Base-by-base conservation (phyloP, 768 basidiomycete genomes). In the Termitomyces heimii region DNA sequence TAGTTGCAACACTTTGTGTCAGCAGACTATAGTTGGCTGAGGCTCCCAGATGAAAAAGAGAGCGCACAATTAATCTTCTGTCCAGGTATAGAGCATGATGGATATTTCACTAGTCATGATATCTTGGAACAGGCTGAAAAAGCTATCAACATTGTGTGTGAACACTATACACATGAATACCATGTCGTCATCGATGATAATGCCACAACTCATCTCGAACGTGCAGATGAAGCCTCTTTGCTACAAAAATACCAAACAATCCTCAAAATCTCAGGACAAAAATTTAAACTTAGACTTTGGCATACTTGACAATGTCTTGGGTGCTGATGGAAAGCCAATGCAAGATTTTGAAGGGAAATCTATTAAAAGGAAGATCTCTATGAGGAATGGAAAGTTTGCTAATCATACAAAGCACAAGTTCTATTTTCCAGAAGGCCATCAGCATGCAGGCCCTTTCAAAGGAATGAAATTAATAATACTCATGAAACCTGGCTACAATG, bases 391-490 rank as follows among this genome's bases (percentile, higher is more conserved):
- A n/a, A 31, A 24, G 5, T 63, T 69, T 55, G 20, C 37, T 63
- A 57, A 74, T 63, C 68, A 73, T 2, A 56, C 32, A 0, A 56
- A 59, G 1, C 71, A 75, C 44, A 16, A 49, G 1, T 54, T 76
- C 18, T 77, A 75, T 56, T 75, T 63, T 53, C 67, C 69, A 1
- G 57, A 54, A 0, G 66, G 71, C 51, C 55, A 75, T 43, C 18
- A 54, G 12, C 32, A 20, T 18, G 54, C 60, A 3, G 71, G 72
- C 0, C 13, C 61, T 0, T 77, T 75, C 64, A 78, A 78, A 61
- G 75, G 74, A 8, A 77, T 77, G 75, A 70, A n/a, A n/a, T n/a
- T 60, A 0, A 26, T 47, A 0, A 72, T 75, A 48, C 65, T 77
- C 2, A 37, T 63, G 6, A 68, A 66, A 53, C 65, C 28, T 20